These are phyloP conservation scores for Camellia oleifera DNA, from an alignment of 179 eudicot species.

Conservation along the genomic window DNA sequence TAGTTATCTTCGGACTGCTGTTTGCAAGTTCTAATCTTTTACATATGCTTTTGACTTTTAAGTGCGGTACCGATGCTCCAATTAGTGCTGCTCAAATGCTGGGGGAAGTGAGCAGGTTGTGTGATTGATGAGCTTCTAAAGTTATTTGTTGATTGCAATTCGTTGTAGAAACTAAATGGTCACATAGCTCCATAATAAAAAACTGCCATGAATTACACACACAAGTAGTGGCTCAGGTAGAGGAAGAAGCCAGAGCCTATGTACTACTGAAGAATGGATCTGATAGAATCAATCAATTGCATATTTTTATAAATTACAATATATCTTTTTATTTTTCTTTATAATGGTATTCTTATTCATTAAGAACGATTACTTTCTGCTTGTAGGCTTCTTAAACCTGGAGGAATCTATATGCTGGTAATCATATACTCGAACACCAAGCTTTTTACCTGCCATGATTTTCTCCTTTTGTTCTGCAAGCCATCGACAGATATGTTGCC, in stretches of 20 bases:
- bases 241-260: too few species aligned
- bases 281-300: background rate
- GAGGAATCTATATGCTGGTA: conserved; percentile 93
- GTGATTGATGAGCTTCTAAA: conserved; percentile 20
- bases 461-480: background rate
- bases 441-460: conserved; percentile 10
- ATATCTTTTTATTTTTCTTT: background rate
- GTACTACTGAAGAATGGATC: too few species aligned
- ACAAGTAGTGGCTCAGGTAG: too few species aligned
- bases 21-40: conserved; percentile 16
- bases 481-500: background rate
- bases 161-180: background rate
- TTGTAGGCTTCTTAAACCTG: conserved; percentile 89
- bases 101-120: conserved; percentile 91
- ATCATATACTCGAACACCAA: conserved; percentile 16
- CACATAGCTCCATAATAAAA: too few species aligned
- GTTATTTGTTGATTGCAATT: conserved; percentile 9
- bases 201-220: too few species aligned
- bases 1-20: background rate
- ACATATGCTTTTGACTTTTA: conserved; percentile 21
- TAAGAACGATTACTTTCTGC: conserved; percentile 23
- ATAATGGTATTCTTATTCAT: conserved; percentile 1
- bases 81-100: conserved; percentile 77
- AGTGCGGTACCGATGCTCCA: conserved; percentile 90
- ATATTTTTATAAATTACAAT: background rate